Conservation (phyloP, 2,329 filamentous ascomycete species). For the Aspergillus spinulosporus region DNA sequence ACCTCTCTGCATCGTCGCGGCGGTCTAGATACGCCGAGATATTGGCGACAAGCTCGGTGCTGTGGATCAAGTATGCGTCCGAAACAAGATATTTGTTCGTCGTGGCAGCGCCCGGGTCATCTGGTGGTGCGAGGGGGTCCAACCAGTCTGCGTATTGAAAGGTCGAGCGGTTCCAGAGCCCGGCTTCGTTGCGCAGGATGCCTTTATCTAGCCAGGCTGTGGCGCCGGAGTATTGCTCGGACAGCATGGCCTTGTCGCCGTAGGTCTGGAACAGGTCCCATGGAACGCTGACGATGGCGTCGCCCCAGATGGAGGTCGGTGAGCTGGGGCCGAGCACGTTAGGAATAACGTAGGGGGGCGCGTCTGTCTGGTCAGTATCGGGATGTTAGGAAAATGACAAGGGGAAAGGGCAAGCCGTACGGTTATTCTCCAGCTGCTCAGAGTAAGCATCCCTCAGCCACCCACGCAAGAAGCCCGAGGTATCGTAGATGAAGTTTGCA, state of each 20-base stretch:
- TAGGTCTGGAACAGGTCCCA: conserved; percentile 33
- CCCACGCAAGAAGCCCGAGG: conserved; percentile 50
- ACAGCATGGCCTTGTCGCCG: conserved; percentile 34
- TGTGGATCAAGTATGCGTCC: conserved; percentile 38
- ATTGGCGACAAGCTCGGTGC: conserved; percentile 30
- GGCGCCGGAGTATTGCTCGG: conserved; percentile 16
- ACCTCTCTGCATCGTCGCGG: conserved; percentile 18
- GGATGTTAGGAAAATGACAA: background rate
- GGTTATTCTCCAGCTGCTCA: conserved; percentile 29
- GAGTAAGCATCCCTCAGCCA: conserved; percentile 53
- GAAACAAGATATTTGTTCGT: conserved; percentile 34
- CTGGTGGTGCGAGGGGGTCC: conserved; percentile 37
- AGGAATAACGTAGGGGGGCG: conserved; percentile 29
- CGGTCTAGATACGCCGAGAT: conserved; percentile 24
- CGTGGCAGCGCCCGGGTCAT: conserved; percentile 30
- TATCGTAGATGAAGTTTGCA: conserved; percentile 53
- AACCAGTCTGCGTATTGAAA: conserved; percentile 42
- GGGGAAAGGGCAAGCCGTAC: conserved; percentile 8
- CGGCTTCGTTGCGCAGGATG: conserved; percentile 10
- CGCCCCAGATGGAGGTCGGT: conserved; percentile 38
- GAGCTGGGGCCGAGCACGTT: conserved; percentile 9
- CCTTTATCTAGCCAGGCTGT: conserved; percentile 17
- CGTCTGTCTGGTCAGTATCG: background rate
- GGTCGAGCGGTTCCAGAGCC: conserved; percentile 15
- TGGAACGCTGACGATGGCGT: conserved; percentile 37